Conservation (phyloP, 2,329 filamentous ascomycete genomes). For the Aspergillus ochraceus region DNA sequence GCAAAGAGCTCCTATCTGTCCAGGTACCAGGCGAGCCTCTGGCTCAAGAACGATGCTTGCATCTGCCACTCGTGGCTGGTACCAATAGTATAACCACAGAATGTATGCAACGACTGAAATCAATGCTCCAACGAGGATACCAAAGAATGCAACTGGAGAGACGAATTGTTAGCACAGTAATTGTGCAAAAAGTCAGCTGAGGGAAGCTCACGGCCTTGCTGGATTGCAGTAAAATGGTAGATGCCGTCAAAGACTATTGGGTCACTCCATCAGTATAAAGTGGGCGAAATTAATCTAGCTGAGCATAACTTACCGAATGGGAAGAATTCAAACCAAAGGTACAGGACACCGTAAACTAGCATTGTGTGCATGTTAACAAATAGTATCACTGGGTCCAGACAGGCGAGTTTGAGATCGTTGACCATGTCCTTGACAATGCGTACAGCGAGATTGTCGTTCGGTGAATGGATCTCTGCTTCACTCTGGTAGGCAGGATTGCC, state of each 20-base stretch:
- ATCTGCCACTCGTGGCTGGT: conserved; percentile 7
- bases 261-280: background rate
- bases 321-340: conserved; percentile 22
- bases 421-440: conserved; percentile 21
- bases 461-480: conserved; percentile 3
- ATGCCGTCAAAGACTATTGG: conserved; percentile 13
- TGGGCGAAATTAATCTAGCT: background rate
- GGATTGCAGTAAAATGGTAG: conserved; percentile 9
- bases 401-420: conserved; percentile 4
- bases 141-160: conserved; percentile 11
- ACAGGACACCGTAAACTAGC: conserved; percentile 19
- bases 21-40: conserved; percentile 15
- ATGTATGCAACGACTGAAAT: conserved; percentile 9
- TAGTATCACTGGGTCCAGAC: conserved; percentile 12
- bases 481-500: conserved; percentile 9
- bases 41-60: conserved; percentile 5
- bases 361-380: conserved; percentile 17
- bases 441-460: background rate
- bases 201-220: conserved; percentile 3
- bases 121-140: conserved; percentile 12
- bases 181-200: background rate
- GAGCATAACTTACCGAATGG: conserved; percentile 13
- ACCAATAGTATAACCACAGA: conserved; percentile 13
- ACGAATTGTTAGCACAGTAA: background rate
- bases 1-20: conserved; percentile 14